Base-by-base conservation (phyloP, 2,329 filamentous ascomycete genomes). In the Pseudogymnoascus sp. region DNA sequence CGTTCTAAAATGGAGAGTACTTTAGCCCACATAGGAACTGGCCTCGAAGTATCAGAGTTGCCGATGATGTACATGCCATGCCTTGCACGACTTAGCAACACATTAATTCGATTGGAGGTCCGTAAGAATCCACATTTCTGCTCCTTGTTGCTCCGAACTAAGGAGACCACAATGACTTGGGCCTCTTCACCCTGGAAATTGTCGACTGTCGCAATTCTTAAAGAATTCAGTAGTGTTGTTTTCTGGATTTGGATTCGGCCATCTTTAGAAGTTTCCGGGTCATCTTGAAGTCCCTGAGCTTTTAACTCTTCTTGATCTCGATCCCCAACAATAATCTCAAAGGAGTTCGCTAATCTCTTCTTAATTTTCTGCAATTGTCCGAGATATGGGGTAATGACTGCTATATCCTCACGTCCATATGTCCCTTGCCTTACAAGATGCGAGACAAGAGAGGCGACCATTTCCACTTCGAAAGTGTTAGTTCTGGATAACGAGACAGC, bases 181-280 rank as follows among this genome's bases (percentile, higher is more conserved):
- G 86, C 87, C 67, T 93, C 88, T 70, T 93, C 89, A 0, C 89
- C 89, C 68, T 92, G 88, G 62, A 90, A 92, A 66, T 91, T 91
- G 72, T 90, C 87, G 0, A 91, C 81, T 0, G 87, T 90, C 0
- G 87, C 85, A 0, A 88, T 72, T 4, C 83, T 50, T 35, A 67
- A 40, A 24, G 64, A 40, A 43, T 59, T 75, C 0, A 80, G 69
- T 0, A 86, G 74, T 0, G 75, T 78, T 4, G 75, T 77, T 69
- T 79, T 82, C 22, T 67, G 64, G 62, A 67, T 22, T 61, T 65
- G 16, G 28, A 63, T 46, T 63, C 64, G 56, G 60, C 63, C 22
- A 67, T 43, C 62, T 61, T 35, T 46, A 35, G 38, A 38, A 1
- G 60, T 24, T 50, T 67, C 65, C 5, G 53, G 14, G 8, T 63